Base-by-base conservation (phyloP, 2,329 filamentous ascomycete genomes). In the Thielaviopsis ethacetica region DNA sequence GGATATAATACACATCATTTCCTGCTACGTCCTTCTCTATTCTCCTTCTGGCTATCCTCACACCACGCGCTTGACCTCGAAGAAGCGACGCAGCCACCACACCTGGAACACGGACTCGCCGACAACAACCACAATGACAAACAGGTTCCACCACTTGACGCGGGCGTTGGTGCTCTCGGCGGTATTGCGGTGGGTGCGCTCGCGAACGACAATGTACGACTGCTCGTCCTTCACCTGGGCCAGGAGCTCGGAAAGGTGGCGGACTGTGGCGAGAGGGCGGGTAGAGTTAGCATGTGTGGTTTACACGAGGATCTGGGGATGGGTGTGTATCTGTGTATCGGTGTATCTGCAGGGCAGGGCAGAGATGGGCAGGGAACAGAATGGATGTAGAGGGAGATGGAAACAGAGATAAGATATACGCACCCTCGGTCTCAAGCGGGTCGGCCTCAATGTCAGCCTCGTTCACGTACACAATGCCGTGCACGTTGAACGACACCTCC, bases 91-190 rank as follows among this genome's bases (percentile, higher is more conserved):
- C 71, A 98, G 74, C 91, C 93, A 98, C 91, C 93, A 98, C 64
- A 98, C 91, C 76, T 98, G 93, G 78, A 98, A 98, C 65, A 96
- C 76, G 62, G 90, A 93, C 76, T 97, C 89, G 67, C 86, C 90
- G 64, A 94, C 78, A 63, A 98, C 81, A 56, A 97, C 84, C 59
- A 83, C 80, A 64, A 98, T 83, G 73, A 98, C 91, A 73, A 97
- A 97, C 66, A 97, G 81, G 72, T 93, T 96, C 93, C 93, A 98
- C 93, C 93, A 98, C 78, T 98, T 98, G 71, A 98, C 93, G 65
- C 93, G 82, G 66, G 83, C 81, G 73, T 98, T 98, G 68, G 93
- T 98, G 80, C 91, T 96, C 77, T 98, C 93, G 64, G 93, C 93
- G 10, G 93, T 98, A 76, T 98, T 98, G 70, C 93, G 83, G 79